Percentiles rank a stretch among this genome's conserved stretches.
These are phyloP conservation scores for Polyplosphaeria fusca DNA, from an alignment of 495 filamentous ascomycete species.

Conservation along the genomic window DNA sequence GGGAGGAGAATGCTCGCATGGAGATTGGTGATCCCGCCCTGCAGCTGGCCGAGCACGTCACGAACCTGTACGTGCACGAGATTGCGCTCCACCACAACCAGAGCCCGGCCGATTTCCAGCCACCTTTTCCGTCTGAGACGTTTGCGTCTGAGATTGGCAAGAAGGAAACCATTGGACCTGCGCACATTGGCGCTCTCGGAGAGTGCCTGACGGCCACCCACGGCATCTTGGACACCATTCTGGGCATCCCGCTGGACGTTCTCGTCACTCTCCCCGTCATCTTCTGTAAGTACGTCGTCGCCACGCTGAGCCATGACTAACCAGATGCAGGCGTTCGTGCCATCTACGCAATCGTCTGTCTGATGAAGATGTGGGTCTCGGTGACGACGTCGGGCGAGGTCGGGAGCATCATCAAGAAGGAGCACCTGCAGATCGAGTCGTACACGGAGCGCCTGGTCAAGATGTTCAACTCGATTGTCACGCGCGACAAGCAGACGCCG, in stretches of 20 bases:
- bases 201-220: constrained; percentile 71
- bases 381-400: constrained; percentile 66
- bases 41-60: constrained; percentile 58
- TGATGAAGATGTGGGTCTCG: constrained; percentile 85
- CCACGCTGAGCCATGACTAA: neutral
- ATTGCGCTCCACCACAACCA: constrained; percentile 74
- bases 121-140: constrained; percentile 24
- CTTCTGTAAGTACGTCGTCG: constrained; percentile 45
- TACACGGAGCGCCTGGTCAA: constrained; percentile 66
- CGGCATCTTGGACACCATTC: constrained; percentile 67
- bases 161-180: constrained; percentile 35
- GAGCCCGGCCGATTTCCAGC: constrained; percentile 57
- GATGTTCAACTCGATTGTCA: constrained; percentile 63
- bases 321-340: constrained; percentile 65
- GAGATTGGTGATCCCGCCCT: constrained; percentile 46
- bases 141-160: constrained; percentile 17
- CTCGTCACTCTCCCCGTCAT: constrained; percentile 75
- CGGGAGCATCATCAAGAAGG: constrained; percentile 70
- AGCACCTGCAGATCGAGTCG: constrained; percentile 70
- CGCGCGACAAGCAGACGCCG: constrained; percentile 62
- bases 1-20: constrained; percentile 24
- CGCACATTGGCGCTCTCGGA: constrained; percentile 69
- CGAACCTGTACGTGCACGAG: constrained; percentile 83
- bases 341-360: constrained; percentile 75
- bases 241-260: constrained; percentile 55